Base-by-base conservation (phyloP, 495 filamentous ascomycete species). In the Aspergillus hancockii region DNA sequence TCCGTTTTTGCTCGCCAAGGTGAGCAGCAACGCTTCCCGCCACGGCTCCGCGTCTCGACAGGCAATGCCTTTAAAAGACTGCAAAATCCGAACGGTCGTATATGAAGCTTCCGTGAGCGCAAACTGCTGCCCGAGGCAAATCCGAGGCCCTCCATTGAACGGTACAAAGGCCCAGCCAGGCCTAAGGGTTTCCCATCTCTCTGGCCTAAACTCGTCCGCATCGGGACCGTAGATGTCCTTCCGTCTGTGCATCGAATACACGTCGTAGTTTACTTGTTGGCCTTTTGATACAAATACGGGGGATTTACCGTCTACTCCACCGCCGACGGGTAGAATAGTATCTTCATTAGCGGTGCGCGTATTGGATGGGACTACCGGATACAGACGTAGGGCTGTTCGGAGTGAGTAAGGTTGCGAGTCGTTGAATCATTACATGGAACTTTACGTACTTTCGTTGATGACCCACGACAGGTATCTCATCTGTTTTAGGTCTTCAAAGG, bases 321-420 rank as follows among this genome's bases (percentile, higher is more conserved):
- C 90, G 36, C 90, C 90, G 12, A 70, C 70, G 0, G 90, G 90
- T 23, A 92, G 81, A 0, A 81, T 82, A 12, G 89, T 91, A 74
- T 91, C 87, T 46, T 78, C 73, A 2, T 86, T 74, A 1, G 89
- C 84, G 1, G 82, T 65, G 49, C 90, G 88, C 25, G 84, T 79
- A 70, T 92, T 92, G 75, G 84, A 82, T 12, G 90, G 89, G 1
- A 92, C 87, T 12, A 82, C 71, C 7, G 90, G 90, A 67, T 91
- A 88, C 8, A 93, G 77, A 6, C 90, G 85, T 8, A 79, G 70
- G 4, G 64, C 71, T 74, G 55, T 41, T 3, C 4, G 14, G 1
- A 2, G 14, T 41, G 3, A 41, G 38, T 41, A 16, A 1, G 10
- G 4, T 41, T n/a, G 2, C 38, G 14, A 14, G 2, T 32, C 31